Evolutionary conservation across 768 basidiomycete genomes (phyloP), one percentile per base, ranked within the genome.

Genomic region (Rhodotorula kratochvilovae): DNA sequence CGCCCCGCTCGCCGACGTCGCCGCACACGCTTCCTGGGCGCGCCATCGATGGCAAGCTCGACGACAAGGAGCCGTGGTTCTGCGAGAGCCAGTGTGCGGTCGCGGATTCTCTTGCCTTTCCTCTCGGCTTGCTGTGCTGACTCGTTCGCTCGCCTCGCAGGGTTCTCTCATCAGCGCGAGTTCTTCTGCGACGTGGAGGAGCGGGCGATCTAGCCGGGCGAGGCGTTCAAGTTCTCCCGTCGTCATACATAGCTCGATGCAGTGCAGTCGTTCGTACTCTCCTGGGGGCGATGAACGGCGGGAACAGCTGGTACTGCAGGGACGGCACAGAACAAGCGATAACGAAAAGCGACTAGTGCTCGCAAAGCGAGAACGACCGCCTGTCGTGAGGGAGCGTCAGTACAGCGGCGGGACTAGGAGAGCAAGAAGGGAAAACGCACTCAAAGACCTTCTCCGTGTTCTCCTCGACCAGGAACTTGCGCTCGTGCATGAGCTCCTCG

Each of bases 401-500:
- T 4, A 45, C 45, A 19, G 4, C 45, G 45, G 17, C 17, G 11
- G 45, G 21, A 19, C 45, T 4, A 5, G 12, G 45, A 45, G 45
- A 19, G 12, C 15, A 45, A 45, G 12, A 45, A 45, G 45, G 4
- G 45, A 45, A 45, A 2, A 61, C 66, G 51, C 29, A 67, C 66
- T 67, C 58, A 29, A 67, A 67, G 3, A 67, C 29, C 13, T 23
- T 27, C 39, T 23, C 8, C 0, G n/a, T 33, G 29, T 67, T 53
- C 58, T 60, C n/a, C 13, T 42, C 5, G 3, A 67, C 66, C 8
- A 67, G 54, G 36, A 31, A 60, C 58, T 54, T 60, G 10, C 66
- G 27, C 58, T 67, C 66, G 31, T 51, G 27, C 66, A 67, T 67
- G 36, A 67, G 43, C n/a, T 60, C 58, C 51, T 67, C 58, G 16